Conservation (phyloP, 1,139 yeast species). For the Blastobotrys niveus region DNA sequence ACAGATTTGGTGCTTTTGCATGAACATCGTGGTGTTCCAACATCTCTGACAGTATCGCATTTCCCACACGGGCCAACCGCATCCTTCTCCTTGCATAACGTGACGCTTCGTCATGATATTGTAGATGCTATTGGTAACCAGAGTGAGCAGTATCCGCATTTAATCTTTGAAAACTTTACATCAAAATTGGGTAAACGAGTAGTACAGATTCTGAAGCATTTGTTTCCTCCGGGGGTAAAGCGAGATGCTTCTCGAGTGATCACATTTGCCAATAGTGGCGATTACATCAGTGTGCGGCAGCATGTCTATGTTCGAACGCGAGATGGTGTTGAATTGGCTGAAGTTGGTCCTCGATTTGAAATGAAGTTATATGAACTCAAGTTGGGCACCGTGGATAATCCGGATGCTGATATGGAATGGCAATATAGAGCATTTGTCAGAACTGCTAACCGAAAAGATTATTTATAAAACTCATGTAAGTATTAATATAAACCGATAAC, state of each 20-base stretch:
- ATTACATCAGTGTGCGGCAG: slow-evolving; percentile 88
- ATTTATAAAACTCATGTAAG: slow-evolving; percentile 50
- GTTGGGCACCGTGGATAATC: slow-evolving; percentile 86
- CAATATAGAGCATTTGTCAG: slow-evolving; percentile 85
- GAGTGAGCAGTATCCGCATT: slow-evolving; percentile 88
- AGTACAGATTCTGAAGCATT: slow-evolving; percentile 70
- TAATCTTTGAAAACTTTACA: slow-evolving; percentile 87
- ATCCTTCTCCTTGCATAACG: slow-evolving; percentile 89
- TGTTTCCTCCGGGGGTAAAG: slow-evolving; percentile 97
- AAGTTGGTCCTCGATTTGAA: slow-evolving; percentile 97
- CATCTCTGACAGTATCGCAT: slow-evolving; percentile 86
- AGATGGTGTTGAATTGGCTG: slow-evolving; percentile 85
- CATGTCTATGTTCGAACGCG: slow-evolving; percentile 87
- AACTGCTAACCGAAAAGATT: slow-evolving; percentile 92
- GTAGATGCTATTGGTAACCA: slow-evolving; percentile 71
- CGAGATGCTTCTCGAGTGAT: slow-evolving; percentile 82
- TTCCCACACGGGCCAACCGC: slow-evolving; percentile 99
- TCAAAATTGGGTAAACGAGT: slow-evolving; percentile 80
- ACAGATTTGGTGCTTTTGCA: slow-evolving; percentile 83
- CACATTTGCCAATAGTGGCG: slow-evolving; percentile 85
- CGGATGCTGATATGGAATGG: slow-evolving; percentile 99
- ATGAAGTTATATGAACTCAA: slow-evolving; percentile 86
- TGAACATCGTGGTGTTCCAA: slow-evolving; percentile 98
- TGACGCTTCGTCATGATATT: slow-evolving; percentile 88
- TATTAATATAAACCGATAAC: no score